A percentile compares a stretch with the other conserved stretches of the same genome.
phyloP scores from a whole-genome alignment of 2,329 filamentous ascomycete species.

The Fusarium redolens region DNA sequence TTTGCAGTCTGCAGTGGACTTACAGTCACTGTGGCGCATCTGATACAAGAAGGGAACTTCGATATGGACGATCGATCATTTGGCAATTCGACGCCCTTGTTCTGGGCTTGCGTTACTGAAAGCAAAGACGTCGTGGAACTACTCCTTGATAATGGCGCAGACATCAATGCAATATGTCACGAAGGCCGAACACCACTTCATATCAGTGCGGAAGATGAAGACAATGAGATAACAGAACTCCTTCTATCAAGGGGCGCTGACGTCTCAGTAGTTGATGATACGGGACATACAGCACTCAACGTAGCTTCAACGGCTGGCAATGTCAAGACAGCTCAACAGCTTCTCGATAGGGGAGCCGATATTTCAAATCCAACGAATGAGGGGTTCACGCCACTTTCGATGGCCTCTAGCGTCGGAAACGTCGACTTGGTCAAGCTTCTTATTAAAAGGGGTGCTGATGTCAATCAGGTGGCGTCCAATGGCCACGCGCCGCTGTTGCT shows the following conservation, averaged over 20 bases:
- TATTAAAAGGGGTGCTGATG: rapidly evolving
- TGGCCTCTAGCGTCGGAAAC: rapidly evolving
- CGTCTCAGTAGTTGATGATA: rapidly evolving
- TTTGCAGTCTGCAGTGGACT: rapidly evolving
- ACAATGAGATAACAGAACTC: rapidly evolving
- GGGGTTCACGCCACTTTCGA: rapidly evolving
- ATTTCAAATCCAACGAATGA: rapidly evolving
- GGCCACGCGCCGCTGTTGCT: rapidly evolving
- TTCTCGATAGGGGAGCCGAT: not conserved
- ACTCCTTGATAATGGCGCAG: not conserved
- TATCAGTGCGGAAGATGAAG: rapidly evolving
- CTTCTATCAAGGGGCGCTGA: rapidly evolving
- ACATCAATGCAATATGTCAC: rapidly evolving
- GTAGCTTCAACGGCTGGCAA: rapidly evolving
- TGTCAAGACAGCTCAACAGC: rapidly evolving
- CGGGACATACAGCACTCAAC: rapidly evolving
- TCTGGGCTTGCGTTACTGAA: rapidly evolving
- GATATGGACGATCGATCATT: not conserved
- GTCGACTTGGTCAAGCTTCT: not conserved
- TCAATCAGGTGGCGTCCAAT: rapidly evolving
- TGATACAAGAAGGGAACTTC: rapidly evolving
- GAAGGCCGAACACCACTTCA: rapidly evolving
- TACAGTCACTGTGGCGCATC: rapidly evolving
- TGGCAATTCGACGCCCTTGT: rapidly evolving
- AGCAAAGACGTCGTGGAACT: rapidly evolving